A percentile compares a stretch with the other conserved stretches of the same genome.
Evolutionary conservation across 2,329 filamentous ascomycete species (phyloP).

Genomic region (Botrytis elliptica): DNA sequence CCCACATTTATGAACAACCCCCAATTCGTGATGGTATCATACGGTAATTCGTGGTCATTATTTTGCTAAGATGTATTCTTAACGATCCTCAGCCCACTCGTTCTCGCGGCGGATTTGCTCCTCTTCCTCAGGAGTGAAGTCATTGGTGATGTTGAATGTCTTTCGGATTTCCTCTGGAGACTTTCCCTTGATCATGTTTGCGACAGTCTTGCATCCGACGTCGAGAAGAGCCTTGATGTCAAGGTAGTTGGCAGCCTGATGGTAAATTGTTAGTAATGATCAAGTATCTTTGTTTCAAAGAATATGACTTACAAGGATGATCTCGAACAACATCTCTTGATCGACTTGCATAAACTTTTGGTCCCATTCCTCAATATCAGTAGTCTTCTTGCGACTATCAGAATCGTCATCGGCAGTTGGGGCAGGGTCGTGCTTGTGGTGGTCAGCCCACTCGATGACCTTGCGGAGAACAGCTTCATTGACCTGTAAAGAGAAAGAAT

Average conservation of each 20-base stretch:
- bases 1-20: slow-evolving; percentile 1
- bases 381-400: slow-evolving; percentile 95
- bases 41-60: background rate
- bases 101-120: slow-evolving; percentile 94
- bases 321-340: slow-evolving; percentile 99
- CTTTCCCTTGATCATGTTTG: slow-evolving; percentile 99
- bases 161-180: slow-evolving; percentile 98
- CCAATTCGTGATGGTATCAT: background rate
- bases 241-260: slow-evolving; percentile 91
- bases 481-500: slow-evolving; percentile 53
- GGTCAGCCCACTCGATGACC: slow-evolving; percentile 96
- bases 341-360: slow-evolving; percentile 99
- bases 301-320: slow-evolving; percentile 73
- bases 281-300: background rate
- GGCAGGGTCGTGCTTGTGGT: slow-evolving; percentile 89
- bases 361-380: slow-evolving; percentile 99
- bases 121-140: slow-evolving; percentile 98
- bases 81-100: slow-evolving; percentile 85
- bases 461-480: slow-evolving; percentile 93
- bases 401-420: slow-evolving; percentile 82
- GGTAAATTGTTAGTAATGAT: background rate
- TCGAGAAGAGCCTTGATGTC: slow-evolving; percentile 98
- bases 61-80: slow-evolving; percentile 39
- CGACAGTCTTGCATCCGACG: slow-evolving; percentile 98
- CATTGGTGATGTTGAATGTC: slow-evolving; percentile 99